phyloP scores from a whole-genome alignment of 1,284 basidiomycete genomes.

The Pascua guehoae region DNA sequence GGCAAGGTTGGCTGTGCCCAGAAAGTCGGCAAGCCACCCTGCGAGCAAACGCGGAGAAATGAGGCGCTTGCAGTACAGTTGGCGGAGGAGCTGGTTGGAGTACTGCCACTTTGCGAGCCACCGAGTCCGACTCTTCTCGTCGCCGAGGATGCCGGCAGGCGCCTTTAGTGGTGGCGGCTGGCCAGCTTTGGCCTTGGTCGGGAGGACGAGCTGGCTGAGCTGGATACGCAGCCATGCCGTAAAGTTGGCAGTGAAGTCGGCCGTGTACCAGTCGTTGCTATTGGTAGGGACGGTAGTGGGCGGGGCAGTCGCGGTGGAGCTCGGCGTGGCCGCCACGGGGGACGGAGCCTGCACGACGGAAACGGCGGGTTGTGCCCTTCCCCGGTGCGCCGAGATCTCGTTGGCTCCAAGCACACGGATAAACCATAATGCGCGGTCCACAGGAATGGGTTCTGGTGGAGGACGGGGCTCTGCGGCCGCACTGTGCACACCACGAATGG shows the following conservation, averaged over 20 bases:
- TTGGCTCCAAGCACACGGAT: conserved; percentile 90
- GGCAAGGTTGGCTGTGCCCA: conserved; percentile 70
- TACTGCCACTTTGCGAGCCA: conserved; percentile 42
- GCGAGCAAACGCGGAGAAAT: conserved; percentile 77
- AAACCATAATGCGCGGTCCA: conserved; percentile 90
- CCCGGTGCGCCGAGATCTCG: conserved; percentile 73
- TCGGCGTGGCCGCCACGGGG: conserved; percentile 35
- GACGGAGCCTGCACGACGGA: conserved; percentile 29
- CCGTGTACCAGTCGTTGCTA: conserved; percentile 74
- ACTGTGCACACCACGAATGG: conserved; percentile 2
- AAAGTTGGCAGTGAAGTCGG: conserved; percentile 83
- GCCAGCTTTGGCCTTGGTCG: conserved; percentile 68
- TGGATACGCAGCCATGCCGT: conserved; percentile 88
- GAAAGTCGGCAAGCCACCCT: conserved; percentile 76
- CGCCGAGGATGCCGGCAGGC: conserved; percentile 52
- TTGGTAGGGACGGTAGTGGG: conserved; percentile 51
- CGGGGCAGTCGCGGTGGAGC: conserved; percentile 43
- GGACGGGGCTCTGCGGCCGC: conserved; percentile 8
- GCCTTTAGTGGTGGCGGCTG: conserved; percentile 20
- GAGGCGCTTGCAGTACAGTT: conserved; percentile 74
- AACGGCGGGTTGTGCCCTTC: conserved; percentile 30
- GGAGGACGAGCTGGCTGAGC: conserved; percentile 75
- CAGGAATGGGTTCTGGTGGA: conserved; percentile 66
- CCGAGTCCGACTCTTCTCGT: conserved; percentile 35
- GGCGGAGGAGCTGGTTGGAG: conserved; percentile 63